A percentile compares a stretch with the other conserved stretches of the same genome.
phyloP scores from a whole-genome alignment of 2,329 filamentous ascomycete species.

The Neopestalotiopsis rosae region DNA sequence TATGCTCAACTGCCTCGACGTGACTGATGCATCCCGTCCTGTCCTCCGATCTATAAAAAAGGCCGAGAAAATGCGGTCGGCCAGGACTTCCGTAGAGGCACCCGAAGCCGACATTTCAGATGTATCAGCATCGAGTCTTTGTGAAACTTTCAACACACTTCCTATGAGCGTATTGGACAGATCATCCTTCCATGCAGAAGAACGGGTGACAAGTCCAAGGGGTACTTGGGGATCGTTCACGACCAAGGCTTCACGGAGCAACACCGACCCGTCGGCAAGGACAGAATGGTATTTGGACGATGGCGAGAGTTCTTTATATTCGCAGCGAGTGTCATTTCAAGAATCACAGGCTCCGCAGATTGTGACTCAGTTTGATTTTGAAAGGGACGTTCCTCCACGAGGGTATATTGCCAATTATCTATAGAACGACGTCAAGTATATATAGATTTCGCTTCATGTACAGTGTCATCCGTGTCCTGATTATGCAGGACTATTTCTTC shows the following conservation, averaged over 20 bases:
- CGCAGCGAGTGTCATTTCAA: background rate
- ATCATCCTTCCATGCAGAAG: background rate
- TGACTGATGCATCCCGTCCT: background rate
- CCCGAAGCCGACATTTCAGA: background rate
- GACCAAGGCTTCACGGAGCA: background rate
- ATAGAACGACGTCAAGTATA: background rate
- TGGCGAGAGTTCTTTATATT: background rate
- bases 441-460: background rate
- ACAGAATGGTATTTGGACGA: background rate
- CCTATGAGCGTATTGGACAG: background rate
- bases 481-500: conserved; percentile 34
- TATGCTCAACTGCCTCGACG: background rate
- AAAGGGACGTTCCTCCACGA: background rate
- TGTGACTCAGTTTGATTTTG: conserved; percentile 6
- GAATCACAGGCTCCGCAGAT: background rate
- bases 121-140: background rate
- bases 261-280: background rate
- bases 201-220: background rate
- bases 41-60: background rate
- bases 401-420: background rate
- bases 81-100: background rate
- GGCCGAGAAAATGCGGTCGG: background rate
- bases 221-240: background rate
- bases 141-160: background rate
- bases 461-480: background rate